Evolutionary conservation across 306 rosid species (phyloP).

Genomic region (Quercus mongolica): DNA sequence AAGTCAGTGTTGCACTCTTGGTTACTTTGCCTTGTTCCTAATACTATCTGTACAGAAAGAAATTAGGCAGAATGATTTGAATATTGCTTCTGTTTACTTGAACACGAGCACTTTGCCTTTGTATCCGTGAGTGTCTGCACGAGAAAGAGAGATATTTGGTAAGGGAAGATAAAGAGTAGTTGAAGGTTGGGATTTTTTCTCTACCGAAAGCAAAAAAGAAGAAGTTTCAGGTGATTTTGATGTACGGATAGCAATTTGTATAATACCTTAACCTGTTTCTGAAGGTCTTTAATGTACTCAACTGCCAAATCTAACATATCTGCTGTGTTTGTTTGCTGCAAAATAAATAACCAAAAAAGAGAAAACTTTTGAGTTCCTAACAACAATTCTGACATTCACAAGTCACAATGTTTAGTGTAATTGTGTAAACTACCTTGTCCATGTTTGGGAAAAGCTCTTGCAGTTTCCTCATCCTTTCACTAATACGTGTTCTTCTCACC

Average conservation of each 20-base stretch:
- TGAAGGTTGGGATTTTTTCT: neutral
- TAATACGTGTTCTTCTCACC: constrained; percentile 81
- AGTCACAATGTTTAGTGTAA: neutral
- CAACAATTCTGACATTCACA: neutral
- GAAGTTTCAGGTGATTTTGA: neutral
- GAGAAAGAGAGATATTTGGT: constrained; percentile 6
- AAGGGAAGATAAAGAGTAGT: constrained; percentile 12
- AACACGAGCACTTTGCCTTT: constrained; percentile 67
- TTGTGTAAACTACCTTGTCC: constrained; percentile 61
- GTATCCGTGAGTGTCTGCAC: constrained; percentile 64
- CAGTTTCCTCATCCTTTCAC: constrained; percentile 80
- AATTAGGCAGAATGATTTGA: constrained; percentile 23
- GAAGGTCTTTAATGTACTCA: constrained; percentile 73
- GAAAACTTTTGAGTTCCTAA: neutral
- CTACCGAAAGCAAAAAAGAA: no score
- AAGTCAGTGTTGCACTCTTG: neutral
- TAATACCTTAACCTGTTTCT: constrained; percentile 73
- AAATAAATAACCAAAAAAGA: neutral
- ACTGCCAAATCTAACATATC: constrained; percentile 80
- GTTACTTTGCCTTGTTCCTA: constrained; percentile 8
- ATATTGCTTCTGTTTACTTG: constrained; percentile 39
- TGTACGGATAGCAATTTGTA: neutral
- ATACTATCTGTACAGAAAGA: constrained; percentile 32
- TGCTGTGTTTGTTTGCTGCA: constrained; percentile 86
- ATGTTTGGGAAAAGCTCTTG: constrained; percentile 74